Evolutionary conservation across 1,139 yeast genomes (phyloP), one percentile per base, ranked within the genome.

Genomic region (Fermentozyma sake): DNA sequence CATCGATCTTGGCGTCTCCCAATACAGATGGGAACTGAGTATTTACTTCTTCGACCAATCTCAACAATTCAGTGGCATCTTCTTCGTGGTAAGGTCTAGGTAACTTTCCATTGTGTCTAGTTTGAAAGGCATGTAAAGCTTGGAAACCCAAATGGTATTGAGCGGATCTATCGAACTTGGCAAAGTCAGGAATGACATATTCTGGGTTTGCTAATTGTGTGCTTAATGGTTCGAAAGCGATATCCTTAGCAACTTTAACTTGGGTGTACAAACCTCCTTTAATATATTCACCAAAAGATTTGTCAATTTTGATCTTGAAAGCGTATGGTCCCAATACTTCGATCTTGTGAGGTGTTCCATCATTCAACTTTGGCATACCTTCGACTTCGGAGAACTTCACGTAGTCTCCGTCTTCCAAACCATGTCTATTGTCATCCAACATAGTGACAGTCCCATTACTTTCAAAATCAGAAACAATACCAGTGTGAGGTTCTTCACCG

Each of bases 291-390:
- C 95, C 95, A 53, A 56, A 65, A 21, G 57, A 46, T 18, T 61
- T 62, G 39, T 71, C 74, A 32, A 74, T 62, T 28, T 72, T 67
- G 39, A 91, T 76, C 48, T 76, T 79, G 65, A 84, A 91, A 4
- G 97, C 94, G 51, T 76, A 89, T 12, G 98, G 98, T 6, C 98
- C 98, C 41, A 83, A 68, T 2, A 87, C 96, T 52, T 79, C 83
- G 31, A 91, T 73, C 46, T 81, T 80, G 49, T 71, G 76, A 2
- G 91, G 76, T 29, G 70, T 60, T 6, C 86, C 94, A 34, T 78
- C 79, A 50, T 83, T 85, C 37, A 91, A 64, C 39, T 61, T 61
- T 3, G 61, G 66, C 59, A 73, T 66, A 14, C 96, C 96, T 44
- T 79, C 75, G 18, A 89, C 79, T 56, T 89, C 97, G n/a, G 84